Evolutionary conservation across 306 rosid species (phyloP).

Genomic region (Quercus dentata): DNA sequence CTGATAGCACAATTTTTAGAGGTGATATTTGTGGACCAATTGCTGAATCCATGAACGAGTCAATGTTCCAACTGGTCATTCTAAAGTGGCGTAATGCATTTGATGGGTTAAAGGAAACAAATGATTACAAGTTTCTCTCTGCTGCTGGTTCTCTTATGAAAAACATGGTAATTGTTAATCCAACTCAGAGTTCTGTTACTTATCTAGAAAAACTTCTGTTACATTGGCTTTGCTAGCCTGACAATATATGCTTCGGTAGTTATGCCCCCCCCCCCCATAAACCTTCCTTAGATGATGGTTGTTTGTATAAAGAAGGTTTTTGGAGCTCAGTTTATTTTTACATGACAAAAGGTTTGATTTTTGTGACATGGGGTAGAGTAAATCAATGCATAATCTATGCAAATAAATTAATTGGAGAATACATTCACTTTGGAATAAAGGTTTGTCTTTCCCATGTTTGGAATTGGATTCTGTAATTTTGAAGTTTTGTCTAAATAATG

Average conservation of each 20-base stretch:
- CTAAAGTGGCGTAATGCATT: constrained; percentile 72
- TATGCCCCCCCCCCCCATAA: not conserved
- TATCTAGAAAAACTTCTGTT: not conserved
- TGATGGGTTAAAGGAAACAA: constrained; percentile 79
- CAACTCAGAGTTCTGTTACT: not conserved
- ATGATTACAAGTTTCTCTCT: constrained; percentile 70
- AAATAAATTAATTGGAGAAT: not conserved
- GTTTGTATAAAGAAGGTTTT: not conserved
- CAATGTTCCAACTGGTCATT: constrained; percentile 81
- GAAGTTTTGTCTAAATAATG: not conserved
- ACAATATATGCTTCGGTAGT: not conserved
- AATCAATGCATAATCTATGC: not conserved
- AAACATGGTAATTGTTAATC: constrained; percentile 59
- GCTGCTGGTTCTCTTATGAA: constrained; percentile 93
- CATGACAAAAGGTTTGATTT: not conserved
- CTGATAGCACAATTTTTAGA: constrained; percentile 46
- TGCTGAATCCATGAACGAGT: constrained; percentile 78
- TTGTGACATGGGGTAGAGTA: not conserved
- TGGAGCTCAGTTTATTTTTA: not conserved
- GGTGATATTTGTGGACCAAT: constrained; percentile 91
- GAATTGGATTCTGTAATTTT: not conserved
- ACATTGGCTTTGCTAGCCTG: not conserved
- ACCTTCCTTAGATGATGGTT: not conserved
- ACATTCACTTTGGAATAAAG: not conserved
- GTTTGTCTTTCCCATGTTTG: not conserved